Conservation (phyloP, 345 rosid genomes). For the Trapa incisa region DNA sequence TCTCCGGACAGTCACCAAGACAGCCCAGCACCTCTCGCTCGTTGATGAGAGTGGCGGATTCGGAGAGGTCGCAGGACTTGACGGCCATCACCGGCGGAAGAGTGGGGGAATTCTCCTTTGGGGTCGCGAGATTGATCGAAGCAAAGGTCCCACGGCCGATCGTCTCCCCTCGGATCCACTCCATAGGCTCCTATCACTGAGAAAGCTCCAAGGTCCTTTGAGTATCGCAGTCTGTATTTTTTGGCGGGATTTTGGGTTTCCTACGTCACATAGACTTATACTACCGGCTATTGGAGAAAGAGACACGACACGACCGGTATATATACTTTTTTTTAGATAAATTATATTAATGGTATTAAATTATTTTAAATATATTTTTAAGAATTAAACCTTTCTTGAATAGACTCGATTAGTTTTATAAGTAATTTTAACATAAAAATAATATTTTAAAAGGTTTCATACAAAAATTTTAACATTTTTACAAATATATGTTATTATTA, state of each 20-base stretch:
- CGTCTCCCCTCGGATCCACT: constrained; percentile 58
- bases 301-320: too few species aligned
- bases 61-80: constrained; percentile 36
- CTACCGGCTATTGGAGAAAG: too few species aligned
- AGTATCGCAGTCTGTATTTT: neutral
- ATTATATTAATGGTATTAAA: too few species aligned
- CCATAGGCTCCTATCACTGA: constrained; percentile 15
- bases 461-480: too few species aligned
- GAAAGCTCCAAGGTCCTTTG: neutral
- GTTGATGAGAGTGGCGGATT: constrained; percentile 29
- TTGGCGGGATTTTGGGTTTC: neutral
- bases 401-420: too few species aligned
- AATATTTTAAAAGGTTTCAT: too few species aligned
- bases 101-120: constrained; percentile 4
- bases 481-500: too few species aligned
- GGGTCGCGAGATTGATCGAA: constrained; percentile 39
- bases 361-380: too few species aligned
- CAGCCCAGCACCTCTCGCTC: constrained; percentile 35
- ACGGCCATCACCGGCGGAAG: constrained; percentile 46
- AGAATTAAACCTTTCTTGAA: too few species aligned
- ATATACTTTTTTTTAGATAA: too few species aligned
- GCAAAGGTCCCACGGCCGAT: constrained; percentile 59
- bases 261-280: neutral
- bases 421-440: too few species aligned
- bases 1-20: constrained; percentile 33